phyloP scores from a whole-genome alignment of 208 protist genomes.

The Acanthamoeba castellanii region DNA sequence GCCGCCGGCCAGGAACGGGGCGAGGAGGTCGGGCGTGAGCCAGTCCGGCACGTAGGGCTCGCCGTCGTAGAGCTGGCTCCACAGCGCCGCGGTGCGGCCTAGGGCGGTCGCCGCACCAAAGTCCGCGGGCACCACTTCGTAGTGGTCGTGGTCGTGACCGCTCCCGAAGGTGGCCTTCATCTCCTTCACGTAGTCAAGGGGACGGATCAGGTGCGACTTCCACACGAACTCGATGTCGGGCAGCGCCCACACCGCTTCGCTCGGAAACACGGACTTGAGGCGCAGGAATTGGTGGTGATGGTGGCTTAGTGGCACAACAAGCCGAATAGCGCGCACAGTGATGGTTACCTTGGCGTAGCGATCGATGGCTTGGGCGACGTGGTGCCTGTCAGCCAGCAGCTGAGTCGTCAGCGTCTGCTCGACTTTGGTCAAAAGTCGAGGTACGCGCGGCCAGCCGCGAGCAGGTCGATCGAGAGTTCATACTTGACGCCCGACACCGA shows the following conservation, averaged over 20 bases:
- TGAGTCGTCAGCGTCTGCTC: background rate
- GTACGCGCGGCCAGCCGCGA: background rate
- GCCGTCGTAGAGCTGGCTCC: background rate
- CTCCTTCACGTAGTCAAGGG: background rate
- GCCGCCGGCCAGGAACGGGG: background rate
- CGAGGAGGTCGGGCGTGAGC: background rate
- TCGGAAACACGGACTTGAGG: background rate
- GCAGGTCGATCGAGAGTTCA: no score
- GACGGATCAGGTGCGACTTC: background rate
- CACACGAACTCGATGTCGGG: background rate
- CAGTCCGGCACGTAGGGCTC: background rate
- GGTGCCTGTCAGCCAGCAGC: background rate
- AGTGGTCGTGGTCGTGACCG: background rate
- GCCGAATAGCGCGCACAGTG: no score
- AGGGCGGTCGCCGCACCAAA: background rate
- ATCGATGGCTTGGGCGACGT: background rate
- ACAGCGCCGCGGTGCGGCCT: background rate
- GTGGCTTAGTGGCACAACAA: background rate
- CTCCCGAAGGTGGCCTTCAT: background rate
- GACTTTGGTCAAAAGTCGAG: background rate
- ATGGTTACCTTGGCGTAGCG: constrained; percentile 16
- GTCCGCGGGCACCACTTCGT: background rate
- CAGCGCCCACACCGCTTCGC: background rate
- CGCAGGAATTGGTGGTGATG: background rate
- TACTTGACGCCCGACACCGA: no score